phyloP scores from a whole-genome alignment of 164 flowering plant genomes.

The Kingdonia uniflora region DNA sequence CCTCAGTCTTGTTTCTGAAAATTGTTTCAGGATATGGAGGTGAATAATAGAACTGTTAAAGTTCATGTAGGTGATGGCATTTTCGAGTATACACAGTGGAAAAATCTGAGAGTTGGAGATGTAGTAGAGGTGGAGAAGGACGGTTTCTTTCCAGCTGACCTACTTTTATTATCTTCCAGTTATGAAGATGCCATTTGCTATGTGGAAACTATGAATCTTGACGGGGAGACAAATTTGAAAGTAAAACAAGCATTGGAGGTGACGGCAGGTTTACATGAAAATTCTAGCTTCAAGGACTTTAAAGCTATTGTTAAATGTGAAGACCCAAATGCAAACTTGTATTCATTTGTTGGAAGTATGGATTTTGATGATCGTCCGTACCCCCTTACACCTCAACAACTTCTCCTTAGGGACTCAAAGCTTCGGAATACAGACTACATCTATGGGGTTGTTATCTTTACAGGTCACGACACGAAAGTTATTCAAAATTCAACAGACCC shows the following conservation, averaged over 20 bases:
- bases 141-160: constrained; percentile 85
- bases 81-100: constrained; percentile 65
- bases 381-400: constrained; percentile 75
- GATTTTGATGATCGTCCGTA: constrained; percentile 41
- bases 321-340: constrained; percentile 88
- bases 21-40: constrained; percentile 61
- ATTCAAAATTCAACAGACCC: constrained; percentile 79
- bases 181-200: constrained; percentile 85
- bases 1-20: neutral
- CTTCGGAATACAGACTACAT: constrained; percentile 80
- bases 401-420: constrained; percentile 91
- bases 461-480: constrained; percentile 92
- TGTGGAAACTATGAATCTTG: constrained; percentile 96
- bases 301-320: constrained; percentile 73
- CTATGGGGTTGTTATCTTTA: constrained; percentile 80
- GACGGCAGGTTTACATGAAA: constrained; percentile 49
- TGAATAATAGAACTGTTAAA: constrained; percentile 73
- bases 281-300: constrained; percentile 43
- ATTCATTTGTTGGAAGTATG: constrained; percentile 78
- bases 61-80: constrained; percentile 49
- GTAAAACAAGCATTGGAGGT: constrained; percentile 76
- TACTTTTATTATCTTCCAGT: constrained; percentile 78
- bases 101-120: constrained; percentile 73
- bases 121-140: constrained; percentile 81
- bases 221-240: constrained; percentile 94